A percentile compares a stretch with the other conserved stretches of the same genome.
phyloP scores from a whole-genome alignment of 352 stramenopile species.

The Phytopythium montanum region DNA sequence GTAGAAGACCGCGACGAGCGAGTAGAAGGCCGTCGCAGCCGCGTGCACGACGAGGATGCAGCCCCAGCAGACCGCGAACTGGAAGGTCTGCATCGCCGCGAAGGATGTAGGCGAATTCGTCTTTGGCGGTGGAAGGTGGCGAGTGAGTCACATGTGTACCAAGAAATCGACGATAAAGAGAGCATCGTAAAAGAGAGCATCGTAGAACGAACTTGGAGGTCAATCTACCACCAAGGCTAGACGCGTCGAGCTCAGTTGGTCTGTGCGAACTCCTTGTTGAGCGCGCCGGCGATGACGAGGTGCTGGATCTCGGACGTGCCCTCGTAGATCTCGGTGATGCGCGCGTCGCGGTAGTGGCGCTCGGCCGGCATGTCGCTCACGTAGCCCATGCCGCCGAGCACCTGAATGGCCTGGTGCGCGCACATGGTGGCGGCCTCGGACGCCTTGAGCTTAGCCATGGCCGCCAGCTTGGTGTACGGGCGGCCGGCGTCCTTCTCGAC shows the following conservation, averaged over 20 bases:
- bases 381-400: slow-evolving; percentile 94
- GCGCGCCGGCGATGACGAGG: slow-evolving; percentile 92
- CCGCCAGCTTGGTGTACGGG: slow-evolving; percentile 91
- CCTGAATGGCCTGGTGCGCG: slow-evolving; percentile 95
- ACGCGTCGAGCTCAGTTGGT: slow-evolving; percentile 18
- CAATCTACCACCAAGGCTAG: too few species aligned
- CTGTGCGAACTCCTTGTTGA: slow-evolving; percentile 96
- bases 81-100: not conserved
- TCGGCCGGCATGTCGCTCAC: slow-evolving; percentile 97
- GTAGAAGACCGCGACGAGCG: slow-evolving; percentile 11
- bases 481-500: slow-evolving; percentile 89
- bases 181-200: too few species aligned
- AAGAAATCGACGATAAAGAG: too few species aligned
- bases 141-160: too few species aligned
- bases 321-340: slow-evolving; percentile 98
- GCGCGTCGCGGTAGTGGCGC: slow-evolving; percentile 95
- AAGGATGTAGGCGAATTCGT: too few species aligned
- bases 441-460: slow-evolving; percentile 96
- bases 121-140: too few species aligned
- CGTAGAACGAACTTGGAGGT: too few species aligned
- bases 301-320: slow-evolving; percentile 97
- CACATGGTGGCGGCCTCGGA: slow-evolving; percentile 95
- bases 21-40: slow-evolving; percentile 12
- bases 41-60: slow-evolving; percentile 7
- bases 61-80: slow-evolving; percentile 1